A percentile compares a stretch with the other conserved stretches of the same genome.
phyloP scores from a whole-genome alignment of 163 green algal species.

The Trebouxia gelatinosa region DNA sequence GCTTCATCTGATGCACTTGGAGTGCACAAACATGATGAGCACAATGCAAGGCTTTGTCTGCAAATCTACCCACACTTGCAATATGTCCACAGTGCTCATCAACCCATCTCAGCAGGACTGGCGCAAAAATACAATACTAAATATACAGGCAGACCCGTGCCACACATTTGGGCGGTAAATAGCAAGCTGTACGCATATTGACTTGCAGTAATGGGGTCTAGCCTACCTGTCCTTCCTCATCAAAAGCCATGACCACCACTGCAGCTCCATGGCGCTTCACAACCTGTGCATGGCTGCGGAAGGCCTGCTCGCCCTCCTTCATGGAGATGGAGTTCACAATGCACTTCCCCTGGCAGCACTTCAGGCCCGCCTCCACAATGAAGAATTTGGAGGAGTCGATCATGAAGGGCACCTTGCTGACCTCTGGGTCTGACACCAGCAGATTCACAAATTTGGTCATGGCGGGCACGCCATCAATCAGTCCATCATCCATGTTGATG shows the following conservation, averaged over 20 bases:
- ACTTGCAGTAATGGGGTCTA: too few species aligned
- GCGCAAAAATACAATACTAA: too few species aligned
- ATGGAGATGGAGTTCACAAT: constrained; percentile 99
- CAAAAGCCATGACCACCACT: constrained; percentile 99
- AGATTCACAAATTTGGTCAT: constrained; percentile 99
- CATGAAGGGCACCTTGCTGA: constrained; percentile 95
- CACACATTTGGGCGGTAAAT: too few species aligned
- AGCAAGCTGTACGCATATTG: too few species aligned
- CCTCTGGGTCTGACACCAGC: constrained; percentile 93
- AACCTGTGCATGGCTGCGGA: constrained; percentile 79
- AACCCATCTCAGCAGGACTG: too few species aligned
- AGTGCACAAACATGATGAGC: too few species aligned
- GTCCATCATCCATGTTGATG: constrained; percentile 98
- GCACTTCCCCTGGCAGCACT: constrained; percentile 95
- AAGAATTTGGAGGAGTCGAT: constrained; percentile 98
- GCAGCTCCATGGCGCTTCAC: constrained; percentile 91
- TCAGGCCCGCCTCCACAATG: constrained; percentile 96
- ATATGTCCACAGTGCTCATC: too few species aligned
- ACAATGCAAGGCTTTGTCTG: too few species aligned
- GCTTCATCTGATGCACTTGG: too few species aligned
- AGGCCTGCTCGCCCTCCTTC: constrained; percentile 96
- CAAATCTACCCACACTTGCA: too few species aligned
- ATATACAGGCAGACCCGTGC: too few species aligned
- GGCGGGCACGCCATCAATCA: constrained; percentile 91
- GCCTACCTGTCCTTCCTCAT: constrained; percentile 92